Percentiles rank a stretch among this genome's conserved stretches.
These are phyloP conservation scores for Saccharomycopsis crataegensis DNA, from an alignment of 1,139 yeast genomes.

Conservation along the genomic window DNA sequence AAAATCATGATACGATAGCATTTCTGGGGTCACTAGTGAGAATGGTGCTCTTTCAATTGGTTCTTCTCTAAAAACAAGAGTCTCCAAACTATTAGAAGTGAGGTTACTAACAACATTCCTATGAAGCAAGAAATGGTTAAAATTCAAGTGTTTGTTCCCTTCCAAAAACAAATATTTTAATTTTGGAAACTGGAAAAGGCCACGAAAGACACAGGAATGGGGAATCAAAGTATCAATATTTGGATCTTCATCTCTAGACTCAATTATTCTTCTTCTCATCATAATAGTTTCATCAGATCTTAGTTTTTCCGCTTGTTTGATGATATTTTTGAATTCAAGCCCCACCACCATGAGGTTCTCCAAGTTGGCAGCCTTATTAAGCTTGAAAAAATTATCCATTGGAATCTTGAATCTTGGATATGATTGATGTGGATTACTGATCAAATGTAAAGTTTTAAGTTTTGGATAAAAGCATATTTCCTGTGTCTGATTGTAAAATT, in stretches of 20 bases:
- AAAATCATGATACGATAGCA: neutral
- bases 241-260: neutral
- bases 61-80: conserved; percentile 1
- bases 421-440: neutral
- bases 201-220: neutral
- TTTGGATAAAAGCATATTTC: neutral
- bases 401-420: conserved; percentile 10
- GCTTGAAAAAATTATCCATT: conserved; percentile 5
- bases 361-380: conserved; percentile 4
- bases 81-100: neutral
- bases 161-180: conserved; percentile 8
- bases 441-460: conserved; percentile 5
- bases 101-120: neutral
- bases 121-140: conserved; percentile 3
- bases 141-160: conserved; percentile 4
- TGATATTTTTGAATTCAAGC: conserved; percentile 1
- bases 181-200: conserved; percentile 8
- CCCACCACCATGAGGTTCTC: conserved; percentile 11
- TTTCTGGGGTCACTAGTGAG: neutral
- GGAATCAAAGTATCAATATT: neutral
- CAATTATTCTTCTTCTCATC: neutral
- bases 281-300: neutral
- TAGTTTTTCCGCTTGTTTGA: neutral
- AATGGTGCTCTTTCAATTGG: neutral
- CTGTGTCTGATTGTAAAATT: neutral